Evolutionary conservation across 1,284 basidiomycete species (phyloP), one percentile per base, ranked within the genome.

Genomic region (Papiliotrema fonsecae): DNA sequence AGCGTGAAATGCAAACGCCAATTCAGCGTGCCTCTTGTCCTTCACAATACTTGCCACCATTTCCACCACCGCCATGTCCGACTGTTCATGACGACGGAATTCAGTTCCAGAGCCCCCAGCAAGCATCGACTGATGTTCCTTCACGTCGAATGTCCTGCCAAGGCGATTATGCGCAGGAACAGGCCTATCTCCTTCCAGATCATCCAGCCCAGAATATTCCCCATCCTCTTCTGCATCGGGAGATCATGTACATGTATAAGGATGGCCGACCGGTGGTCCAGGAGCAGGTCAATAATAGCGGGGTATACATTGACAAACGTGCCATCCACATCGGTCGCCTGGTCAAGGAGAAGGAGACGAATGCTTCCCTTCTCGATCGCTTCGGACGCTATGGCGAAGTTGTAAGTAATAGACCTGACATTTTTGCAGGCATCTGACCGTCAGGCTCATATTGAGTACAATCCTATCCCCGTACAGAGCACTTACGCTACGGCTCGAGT

Each of bases 371-470:
- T 6, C 51, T 59, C 13, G 36, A 46, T 16, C 47, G 67, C 6
- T 70, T 70, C 34, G 50, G 39, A n/a, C 51, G 39, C n/a, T 64
- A 70, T 48, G 68, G 68, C 1, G 43, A 36, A n/a, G 60, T 70
- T 22, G 60, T 67, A 24, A 56, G 59, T 56, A 14, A 18, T 11
- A 16, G 34, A 10, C 16, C 10, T 11, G 16, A 7, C 18, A 34
- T 2, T 10, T 22, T 19, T 37, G 11, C 13, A 40, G 25, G 19
- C n/a, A 47, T 13, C 22, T 40, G 21, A 26, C 4, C 16, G 19
- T 4, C 31, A 68, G 64, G 48, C 47, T 2, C 18, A 47, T 2
- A 48, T 70, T 39, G 65, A 67, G 44, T 64, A 56, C 40, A 62
- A 61, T 42, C 61, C 57, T 0, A 3, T 22, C 16, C n/a, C 18